Evolutionary conservation across 163 green algal genomes (phyloP), one percentile per base, ranked within the genome.

Genomic region (Smithsoniella earleae): DNA sequence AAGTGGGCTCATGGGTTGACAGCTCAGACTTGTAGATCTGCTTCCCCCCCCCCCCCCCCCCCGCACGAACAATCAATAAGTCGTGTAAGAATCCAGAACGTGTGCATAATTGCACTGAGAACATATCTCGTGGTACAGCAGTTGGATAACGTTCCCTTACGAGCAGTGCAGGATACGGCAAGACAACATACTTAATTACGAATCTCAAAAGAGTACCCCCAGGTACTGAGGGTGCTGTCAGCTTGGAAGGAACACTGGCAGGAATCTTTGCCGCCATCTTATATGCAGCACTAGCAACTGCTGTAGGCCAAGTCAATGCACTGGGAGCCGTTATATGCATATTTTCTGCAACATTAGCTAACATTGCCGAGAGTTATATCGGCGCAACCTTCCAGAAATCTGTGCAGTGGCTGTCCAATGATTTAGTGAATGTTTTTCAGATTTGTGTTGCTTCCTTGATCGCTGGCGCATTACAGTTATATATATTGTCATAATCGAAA

Each of bases 151-250:
- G 44, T 55, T n/a, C n/a, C n/a, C n/a, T n/a, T n/a, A n/a, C n/a
- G n/a, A n/a, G n/a, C n/a, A n/a, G n/a, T 5, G 20, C 81, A 91
- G 89, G 89, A 2, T 98, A 96, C 73, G 94, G 94, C 3, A 87
- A 88, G 46, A 98, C 90, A 2, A 97, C 94, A 1, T 97, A 93
- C 79, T 85, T 97, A 2, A 84, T 91, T 49, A 97, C 92, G 34
- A 95, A 74, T 16, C 81, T 98, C 65, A 76, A 88, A 55, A 65
- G 74, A 0, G 92, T 98, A 43, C 91, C 91, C 0, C 82, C 92
- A 10, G 94, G 94, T n/a, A 99, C 94, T 2, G 94, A 99, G 75
- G 94, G 94, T 0, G 94, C 94, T 6, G 88, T 99, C 0, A 96
- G 87, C 75, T 22, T 90, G 28, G 94, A 99, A 78, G 94, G 94